Base-by-base conservation (phyloP, 805 yeast species). In the Myxozyma kluyveri region DNA sequence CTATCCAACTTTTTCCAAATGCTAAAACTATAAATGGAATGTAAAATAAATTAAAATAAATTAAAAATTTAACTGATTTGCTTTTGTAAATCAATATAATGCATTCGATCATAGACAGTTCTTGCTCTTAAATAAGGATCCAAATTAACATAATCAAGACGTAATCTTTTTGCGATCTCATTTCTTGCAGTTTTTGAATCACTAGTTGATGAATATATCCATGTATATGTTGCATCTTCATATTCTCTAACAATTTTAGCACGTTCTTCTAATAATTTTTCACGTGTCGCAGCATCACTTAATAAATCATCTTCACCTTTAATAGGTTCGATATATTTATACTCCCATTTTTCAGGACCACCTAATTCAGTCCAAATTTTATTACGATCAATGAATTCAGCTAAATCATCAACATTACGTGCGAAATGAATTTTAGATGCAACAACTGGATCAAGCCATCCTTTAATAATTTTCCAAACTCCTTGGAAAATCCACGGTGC, bases 401-500 rank as follows among this genome's bases (percentile, higher is more conserved):
- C 74, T 62, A 91, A 70, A 50, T 93, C 97, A 50, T 81, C 78
- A 23, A 73, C 67, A 59, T 74, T 75, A 64, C 86, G 84, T 22
- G 96, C 86, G 71, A 91, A 93, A 40, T 80, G 79, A 62, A 93
- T 88, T 70, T 91, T 91, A 23, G 91, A 77, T 0, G 96, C 96
- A 49, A 91, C 97, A 22, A 88, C 96, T 2, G 98, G 98, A 67
- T 93, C 98, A 51, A 91, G 75, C 98, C 97, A 91, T 62, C 84
- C 83, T 69, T 88, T 88, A 63, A 93, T 82, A 61, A 91, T 80
- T 61, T 83, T 85, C 98, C 99, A 93, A 54, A 91, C 87, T 22
- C 96, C 91, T 46, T 86, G 81, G 72, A 93, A 93, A 49, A 93
- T 81, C 98, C 97, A 89, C 24, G 99, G 99, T 0, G 99, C 97